Conservation (phyloP, 1,284 basidiomycete species). For the Trametes pubescens region DNA sequence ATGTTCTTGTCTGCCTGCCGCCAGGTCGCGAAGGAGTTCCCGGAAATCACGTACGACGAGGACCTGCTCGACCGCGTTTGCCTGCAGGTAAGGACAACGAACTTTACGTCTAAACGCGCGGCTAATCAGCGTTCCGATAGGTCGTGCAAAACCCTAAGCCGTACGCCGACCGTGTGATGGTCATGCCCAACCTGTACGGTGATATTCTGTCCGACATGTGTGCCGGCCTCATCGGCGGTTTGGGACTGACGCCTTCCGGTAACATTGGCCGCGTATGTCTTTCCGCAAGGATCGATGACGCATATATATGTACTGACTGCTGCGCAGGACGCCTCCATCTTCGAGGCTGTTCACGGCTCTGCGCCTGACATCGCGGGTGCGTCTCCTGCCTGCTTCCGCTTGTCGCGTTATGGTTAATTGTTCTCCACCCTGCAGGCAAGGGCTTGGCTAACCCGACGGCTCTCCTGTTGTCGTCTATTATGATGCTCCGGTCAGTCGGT, state of each 20-base stretch:
- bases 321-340: slow-evolving; percentile 94
- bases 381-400: slow-evolving; percentile 29
- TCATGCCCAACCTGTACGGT: slow-evolving; percentile 99
- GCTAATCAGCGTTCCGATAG: slow-evolving; percentile 46
- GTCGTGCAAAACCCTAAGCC: slow-evolving; percentile 94
- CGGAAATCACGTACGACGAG: slow-evolving; percentile 94
- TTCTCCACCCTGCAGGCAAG: slow-evolving; percentile 65
- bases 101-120: not conserved
- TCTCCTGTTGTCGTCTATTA: slow-evolving; percentile 91
- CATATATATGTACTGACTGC: slow-evolving; percentile 25
- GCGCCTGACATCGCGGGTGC: slow-evolving; percentile 87
- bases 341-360: slow-evolving; percentile 99
- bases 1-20: slow-evolving; percentile 99
- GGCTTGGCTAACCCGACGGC: slow-evolving; percentile 99
- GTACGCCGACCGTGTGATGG: slow-evolving; percentile 98
- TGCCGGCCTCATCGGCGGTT: slow-evolving; percentile 97
- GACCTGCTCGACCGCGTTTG: slow-evolving; percentile 98
- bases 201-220: slow-evolving; percentile 99
- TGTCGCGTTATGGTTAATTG: slow-evolving; percentile 25
- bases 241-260: slow-evolving; percentile 97
- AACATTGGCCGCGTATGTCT: slow-evolving; percentile 90
- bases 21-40: slow-evolving; percentile 96
- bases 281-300: slow-evolving; percentile 4
- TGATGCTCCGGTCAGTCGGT: slow-evolving; percentile 88
- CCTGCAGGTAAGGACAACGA: slow-evolving; percentile 69